These are phyloP conservation scores for Crassisporium funariophilum DNA, from an alignment of 768 basidiomycete genomes.

Conservation along the genomic window DNA sequence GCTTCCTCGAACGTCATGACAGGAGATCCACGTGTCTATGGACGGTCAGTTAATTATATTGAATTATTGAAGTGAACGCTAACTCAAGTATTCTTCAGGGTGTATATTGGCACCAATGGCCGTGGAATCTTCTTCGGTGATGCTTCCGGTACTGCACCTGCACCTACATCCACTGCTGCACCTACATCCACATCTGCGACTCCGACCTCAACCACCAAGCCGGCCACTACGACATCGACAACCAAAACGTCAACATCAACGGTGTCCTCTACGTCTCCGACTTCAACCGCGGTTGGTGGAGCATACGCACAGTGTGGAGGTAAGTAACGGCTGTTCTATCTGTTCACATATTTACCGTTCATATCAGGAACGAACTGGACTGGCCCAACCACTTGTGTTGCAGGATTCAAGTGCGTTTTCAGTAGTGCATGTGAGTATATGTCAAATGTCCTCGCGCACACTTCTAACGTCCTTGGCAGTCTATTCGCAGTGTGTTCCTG, in stretches of 20 bases:
- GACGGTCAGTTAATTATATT: conserved; percentile 40
- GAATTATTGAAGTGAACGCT: not conserved
- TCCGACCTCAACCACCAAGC: conserved; percentile 17
- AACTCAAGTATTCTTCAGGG: conserved; percentile 31
- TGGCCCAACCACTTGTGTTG: conserved; percentile 42
- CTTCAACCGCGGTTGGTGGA: conserved; percentile 31
- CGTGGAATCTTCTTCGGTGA: conserved; percentile 60
- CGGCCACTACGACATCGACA: conserved; percentile 18
- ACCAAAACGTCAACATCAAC: conserved; percentile 22
- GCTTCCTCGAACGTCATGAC: conserved; percentile 47
- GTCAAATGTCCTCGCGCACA: not conserved
- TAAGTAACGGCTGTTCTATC: conserved; percentile 7
- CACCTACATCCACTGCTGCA: conserved; percentile 28
- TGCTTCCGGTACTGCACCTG: conserved; percentile 29
- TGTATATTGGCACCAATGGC: conserved; percentile 64
- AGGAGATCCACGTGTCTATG: conserved; percentile 56
- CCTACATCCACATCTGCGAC: conserved; percentile 22
- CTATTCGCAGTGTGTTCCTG: conserved; percentile 49
- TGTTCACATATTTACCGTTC: not conserved
- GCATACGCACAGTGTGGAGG: conserved; percentile 50
- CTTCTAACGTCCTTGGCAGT: conserved; percentile 23
- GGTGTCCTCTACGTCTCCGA: conserved; percentile 27
- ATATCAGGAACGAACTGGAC: conserved; percentile 36
- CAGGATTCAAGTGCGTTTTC: conserved; percentile 37
- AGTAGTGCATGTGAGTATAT: conserved; percentile 42